Evolutionary conservation across 192 early-diverging fungal species (phyloP).

Genomic region (Coemansia furcata): DNA sequence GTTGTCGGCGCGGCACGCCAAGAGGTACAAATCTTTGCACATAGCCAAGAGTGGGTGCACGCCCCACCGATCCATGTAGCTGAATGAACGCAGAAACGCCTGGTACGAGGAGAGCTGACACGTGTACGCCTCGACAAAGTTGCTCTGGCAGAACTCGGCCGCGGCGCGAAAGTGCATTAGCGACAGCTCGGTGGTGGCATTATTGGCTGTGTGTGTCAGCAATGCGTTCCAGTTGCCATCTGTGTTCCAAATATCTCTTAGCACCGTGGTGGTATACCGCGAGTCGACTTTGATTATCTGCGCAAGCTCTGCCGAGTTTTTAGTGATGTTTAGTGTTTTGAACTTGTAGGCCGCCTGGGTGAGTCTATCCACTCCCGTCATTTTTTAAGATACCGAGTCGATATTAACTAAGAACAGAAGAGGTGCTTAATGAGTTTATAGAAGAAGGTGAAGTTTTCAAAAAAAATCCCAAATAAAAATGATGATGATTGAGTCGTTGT

Average conservation of each 20-base stretch:
- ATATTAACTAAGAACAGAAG: neutral
- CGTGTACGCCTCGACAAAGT: conserved; percentile 32
- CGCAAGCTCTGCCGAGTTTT: conserved; percentile 30
- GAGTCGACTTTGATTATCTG: conserved; percentile 20
- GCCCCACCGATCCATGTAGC: conserved; percentile 32
- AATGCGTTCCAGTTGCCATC: conserved; percentile 30
- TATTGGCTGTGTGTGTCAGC: neutral
- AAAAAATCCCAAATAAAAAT: neutral
- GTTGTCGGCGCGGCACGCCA: conserved; percentile 29
- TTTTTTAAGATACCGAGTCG: neutral
- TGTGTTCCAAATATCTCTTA: conserved; percentile 17
- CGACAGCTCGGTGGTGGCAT: conserved; percentile 22
- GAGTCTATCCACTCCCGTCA: conserved; percentile 20
- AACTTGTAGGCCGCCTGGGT: conserved; percentile 26
- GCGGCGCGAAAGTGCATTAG: conserved; percentile 32
- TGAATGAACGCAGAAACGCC: conserved; percentile 38
- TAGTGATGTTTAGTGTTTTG: conserved; percentile 11
- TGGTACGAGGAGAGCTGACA: conserved; percentile 28
- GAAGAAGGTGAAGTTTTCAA: neutral
- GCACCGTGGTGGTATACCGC: conserved; percentile 18
- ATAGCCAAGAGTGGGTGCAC: conserved; percentile 26
- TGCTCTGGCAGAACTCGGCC: conserved; percentile 8
- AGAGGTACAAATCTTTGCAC: conserved; percentile 25
- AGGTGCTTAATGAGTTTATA: neutral
- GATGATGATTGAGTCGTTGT: neutral